phyloP scores from a whole-genome alignment of 2,329 filamentous ascomycete genomes.

The Xylaria sp. region DNA sequence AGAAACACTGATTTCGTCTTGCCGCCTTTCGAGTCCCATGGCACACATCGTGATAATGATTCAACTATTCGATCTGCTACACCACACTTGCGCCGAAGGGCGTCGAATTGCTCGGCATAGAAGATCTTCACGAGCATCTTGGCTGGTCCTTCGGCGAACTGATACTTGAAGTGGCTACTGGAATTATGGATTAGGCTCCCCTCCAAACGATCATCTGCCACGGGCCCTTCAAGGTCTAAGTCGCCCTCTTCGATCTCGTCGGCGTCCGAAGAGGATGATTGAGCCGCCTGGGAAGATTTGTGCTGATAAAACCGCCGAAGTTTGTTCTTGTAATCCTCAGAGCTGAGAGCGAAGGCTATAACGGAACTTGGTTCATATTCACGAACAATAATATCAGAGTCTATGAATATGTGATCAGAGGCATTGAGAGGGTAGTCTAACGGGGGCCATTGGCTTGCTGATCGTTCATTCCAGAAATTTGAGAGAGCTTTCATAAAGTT shows the following conservation, averaged over 20 bases:
- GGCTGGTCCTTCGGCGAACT: slow-evolving; percentile 91
- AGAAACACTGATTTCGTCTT: slow-evolving; percentile 98
- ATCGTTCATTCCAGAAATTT: slow-evolving; percentile 98
- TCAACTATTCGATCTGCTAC: slow-evolving; percentile 94
- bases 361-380: slow-evolving; percentile 97
- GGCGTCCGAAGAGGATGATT: slow-evolving; percentile 29
- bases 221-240: slow-evolving; percentile 37
- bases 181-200: slow-evolving; percentile 82
- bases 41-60: slow-evolving; percentile 90
- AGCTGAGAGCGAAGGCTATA: slow-evolving; percentile 90
- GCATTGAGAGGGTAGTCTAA: slow-evolving; percentile 90
- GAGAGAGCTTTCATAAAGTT: slow-evolving; percentile 95
- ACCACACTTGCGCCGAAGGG: slow-evolving; percentile 88
- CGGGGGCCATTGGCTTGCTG: slow-evolving; percentile 89
- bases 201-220: slow-evolving; percentile 75
- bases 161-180: slow-evolving; percentile 93
- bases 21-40: slow-evolving; percentile 97
- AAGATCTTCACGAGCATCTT: slow-evolving; percentile 98
- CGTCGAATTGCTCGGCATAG: slow-evolving; percentile 97
- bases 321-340: slow-evolving; percentile 84
- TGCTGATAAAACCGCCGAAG: slow-evolving; percentile 55
- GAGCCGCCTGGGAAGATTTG: slow-evolving; percentile 30
- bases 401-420: slow-evolving; percentile 93
- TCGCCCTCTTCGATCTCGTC: slow-evolving; percentile 44
- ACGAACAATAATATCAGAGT: slow-evolving; percentile 95